phyloP scores from a whole-genome alignment of 75 land plant species.

The Azolla pinnata region DNA sequence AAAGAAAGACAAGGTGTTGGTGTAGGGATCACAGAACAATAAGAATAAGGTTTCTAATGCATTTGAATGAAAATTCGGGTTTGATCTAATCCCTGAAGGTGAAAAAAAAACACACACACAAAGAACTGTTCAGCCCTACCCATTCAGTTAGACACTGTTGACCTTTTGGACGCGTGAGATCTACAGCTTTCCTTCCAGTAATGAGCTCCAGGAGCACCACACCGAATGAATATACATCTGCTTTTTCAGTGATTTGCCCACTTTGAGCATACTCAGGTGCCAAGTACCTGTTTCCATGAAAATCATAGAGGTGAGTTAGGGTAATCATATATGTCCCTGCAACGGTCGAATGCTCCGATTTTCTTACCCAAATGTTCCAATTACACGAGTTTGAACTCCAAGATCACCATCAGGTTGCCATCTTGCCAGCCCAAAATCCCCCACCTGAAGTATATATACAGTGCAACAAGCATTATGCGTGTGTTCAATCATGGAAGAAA shows the following conservation, averaged over 20 bases:
- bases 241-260: conserved; percentile 93
- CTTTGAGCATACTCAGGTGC: conserved; percentile 97
- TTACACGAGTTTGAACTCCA: conserved; percentile 82
- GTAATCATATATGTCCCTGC: not conserved
- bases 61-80: too few species aligned
- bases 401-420: conserved; percentile 89
- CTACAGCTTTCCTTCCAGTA: conserved; percentile 85
- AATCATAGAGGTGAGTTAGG: not conserved
- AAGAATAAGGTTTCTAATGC: too few species aligned
- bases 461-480: too few species aligned
- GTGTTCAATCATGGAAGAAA: too few species aligned
- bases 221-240: conserved; percentile 95
- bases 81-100: too few species aligned
- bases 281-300: conserved; percentile 49
- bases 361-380: conserved; percentile 82
- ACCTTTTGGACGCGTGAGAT: conserved; percentile 65
- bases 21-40: too few species aligned
- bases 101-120: too few species aligned
- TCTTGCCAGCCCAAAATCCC: conserved; percentile 96
- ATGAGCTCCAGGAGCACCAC: conserved; percentile 82
- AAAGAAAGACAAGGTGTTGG: too few species aligned
- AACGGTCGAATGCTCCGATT: not conserved
- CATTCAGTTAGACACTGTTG: conserved; percentile 82
- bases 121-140: too few species aligned
- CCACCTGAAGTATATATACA: conserved; percentile 59